phyloP scores from a whole-genome alignment of 2,329 filamentous ascomycete genomes.

The Geosmithia putterillii region DNA sequence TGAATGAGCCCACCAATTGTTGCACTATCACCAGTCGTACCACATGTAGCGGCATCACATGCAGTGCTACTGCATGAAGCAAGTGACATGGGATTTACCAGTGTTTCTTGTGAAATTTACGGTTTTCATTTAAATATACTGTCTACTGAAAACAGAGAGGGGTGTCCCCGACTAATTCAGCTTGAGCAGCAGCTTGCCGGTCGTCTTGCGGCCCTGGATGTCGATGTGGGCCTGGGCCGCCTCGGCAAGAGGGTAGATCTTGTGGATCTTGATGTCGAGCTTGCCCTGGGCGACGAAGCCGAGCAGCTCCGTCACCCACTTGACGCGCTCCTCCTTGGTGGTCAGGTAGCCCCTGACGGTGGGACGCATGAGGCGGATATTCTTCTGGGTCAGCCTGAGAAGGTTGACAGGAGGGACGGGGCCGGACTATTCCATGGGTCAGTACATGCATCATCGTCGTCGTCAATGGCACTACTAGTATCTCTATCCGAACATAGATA shows the following conservation, averaged over 20 bases:
- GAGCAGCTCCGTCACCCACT: conserved; percentile 62
- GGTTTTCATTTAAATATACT: neutral
- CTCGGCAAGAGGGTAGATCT: conserved; percentile 65
- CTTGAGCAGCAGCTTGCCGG: conserved; percentile 70
- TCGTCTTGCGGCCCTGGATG: conserved; percentile 70
- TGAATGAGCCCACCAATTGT: too few relatives aligned
- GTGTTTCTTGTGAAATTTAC: too few relatives aligned
- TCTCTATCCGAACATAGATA: neutral
- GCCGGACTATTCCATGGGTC: conserved; percentile 36
- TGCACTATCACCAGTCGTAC: too few relatives aligned
- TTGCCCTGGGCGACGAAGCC: conserved; percentile 56
- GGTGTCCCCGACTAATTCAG: conserved; percentile 28
- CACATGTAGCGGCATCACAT: too few relatives aligned
- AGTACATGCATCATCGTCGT: neutral
- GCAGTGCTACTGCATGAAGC: too few relatives aligned
- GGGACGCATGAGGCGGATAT: conserved; percentile 65
- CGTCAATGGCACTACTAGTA: neutral
- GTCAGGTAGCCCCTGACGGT: conserved; percentile 58
- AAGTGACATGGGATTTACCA: too few relatives aligned
- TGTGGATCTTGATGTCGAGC: conserved; percentile 61
- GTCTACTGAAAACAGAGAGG: neutral
- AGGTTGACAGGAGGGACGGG: conserved; percentile 57
- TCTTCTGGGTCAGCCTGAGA: conserved; percentile 55
- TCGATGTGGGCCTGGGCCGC: conserved; percentile 62
- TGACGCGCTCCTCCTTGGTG: conserved; percentile 57